These are phyloP conservation scores for Nakaseomyces kungkrabaensis DNA, from an alignment of 1,139 yeast genomes.

Conservation along the genomic window DNA sequence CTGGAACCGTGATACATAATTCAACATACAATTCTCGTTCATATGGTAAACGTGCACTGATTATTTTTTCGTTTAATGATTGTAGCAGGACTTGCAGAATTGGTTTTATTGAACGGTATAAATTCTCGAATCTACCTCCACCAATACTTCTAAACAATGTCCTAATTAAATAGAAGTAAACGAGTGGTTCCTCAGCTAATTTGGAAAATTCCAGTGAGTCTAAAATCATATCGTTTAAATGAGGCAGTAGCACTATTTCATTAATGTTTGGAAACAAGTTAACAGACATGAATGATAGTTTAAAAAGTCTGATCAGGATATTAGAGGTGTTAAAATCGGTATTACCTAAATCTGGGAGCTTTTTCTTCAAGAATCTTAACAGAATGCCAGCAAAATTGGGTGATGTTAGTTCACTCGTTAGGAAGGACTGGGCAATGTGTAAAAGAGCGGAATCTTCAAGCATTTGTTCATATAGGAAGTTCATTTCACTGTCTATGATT, in stretches of 20 bases:
- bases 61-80: conserved; percentile 71
- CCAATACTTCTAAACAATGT: conserved; percentile 89
- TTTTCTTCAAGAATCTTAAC: conserved; percentile 63
- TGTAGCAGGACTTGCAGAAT: conserved; percentile 77
- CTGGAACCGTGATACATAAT: conserved; percentile 91
- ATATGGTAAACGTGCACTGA: conserved; percentile 76
- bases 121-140: conserved; percentile 87
- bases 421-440: conserved; percentile 86
- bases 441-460: conserved; percentile 76
- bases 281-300: conserved; percentile 91
- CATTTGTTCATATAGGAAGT: conserved; percentile 69
- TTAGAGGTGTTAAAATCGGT: conserved; percentile 71
- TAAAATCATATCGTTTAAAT: conserved; percentile 70
- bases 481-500: conserved; percentile 73
- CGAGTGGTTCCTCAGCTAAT: conserved; percentile 84
- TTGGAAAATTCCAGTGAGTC: conserved; percentile 75
- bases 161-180: conserved; percentile 78
- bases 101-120: conserved; percentile 89
- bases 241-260: conserved; percentile 81
- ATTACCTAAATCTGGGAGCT: conserved; percentile 70
- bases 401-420: conserved; percentile 88
- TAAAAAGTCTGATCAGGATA: conserved; percentile 75
- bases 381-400: conserved; percentile 87
- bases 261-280: conserved; percentile 81
- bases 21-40: conserved; percentile 93